These are phyloP conservation scores for Trichoderma koningii DNA, from an alignment of 2,329 filamentous ascomycete species.

Conservation along the genomic window DNA sequence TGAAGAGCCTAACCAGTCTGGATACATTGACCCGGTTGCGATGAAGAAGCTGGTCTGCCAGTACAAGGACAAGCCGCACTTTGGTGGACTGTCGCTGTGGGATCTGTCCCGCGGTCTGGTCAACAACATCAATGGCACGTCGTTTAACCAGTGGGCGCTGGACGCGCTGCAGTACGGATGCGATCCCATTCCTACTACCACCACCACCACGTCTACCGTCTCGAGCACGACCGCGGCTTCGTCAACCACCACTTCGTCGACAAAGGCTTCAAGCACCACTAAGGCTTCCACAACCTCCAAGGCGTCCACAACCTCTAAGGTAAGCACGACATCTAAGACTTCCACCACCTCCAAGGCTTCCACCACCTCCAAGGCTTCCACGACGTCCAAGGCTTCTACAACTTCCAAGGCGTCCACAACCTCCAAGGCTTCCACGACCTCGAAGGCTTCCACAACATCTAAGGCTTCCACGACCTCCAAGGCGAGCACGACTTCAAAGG, in stretches of 20 bases:
- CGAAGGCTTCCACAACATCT: neutral
- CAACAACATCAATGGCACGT: conserved; percentile 40
- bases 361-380: neutral
- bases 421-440: neutral
- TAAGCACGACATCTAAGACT: neutral
- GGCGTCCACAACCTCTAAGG: neutral
- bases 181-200: conserved; percentile 34
- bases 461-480: neutral
- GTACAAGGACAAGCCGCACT: conserved; percentile 42
- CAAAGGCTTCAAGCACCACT: neutral
- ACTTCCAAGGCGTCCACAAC: neutral
- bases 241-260: neutral
- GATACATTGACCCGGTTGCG: conserved; percentile 41
- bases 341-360: neutral
- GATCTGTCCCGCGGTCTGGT: conserved; percentile 43
- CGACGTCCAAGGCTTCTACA: neutral
- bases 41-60: conserved; percentile 45
- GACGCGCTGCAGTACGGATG: conserved; percentile 45
- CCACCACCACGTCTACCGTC: conserved; percentile 28
- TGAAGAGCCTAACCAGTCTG: conserved; percentile 34
- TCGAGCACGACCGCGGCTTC: conserved; percentile 11
- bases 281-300: neutral
- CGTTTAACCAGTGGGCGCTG: conserved; percentile 42
- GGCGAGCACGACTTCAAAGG: conserved; percentile 5
- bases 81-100: conserved; percentile 52